These are phyloP conservation scores for Plantago rigida DNA, from an alignment of 305 asterid genomes.

Conservation along the genomic window DNA sequence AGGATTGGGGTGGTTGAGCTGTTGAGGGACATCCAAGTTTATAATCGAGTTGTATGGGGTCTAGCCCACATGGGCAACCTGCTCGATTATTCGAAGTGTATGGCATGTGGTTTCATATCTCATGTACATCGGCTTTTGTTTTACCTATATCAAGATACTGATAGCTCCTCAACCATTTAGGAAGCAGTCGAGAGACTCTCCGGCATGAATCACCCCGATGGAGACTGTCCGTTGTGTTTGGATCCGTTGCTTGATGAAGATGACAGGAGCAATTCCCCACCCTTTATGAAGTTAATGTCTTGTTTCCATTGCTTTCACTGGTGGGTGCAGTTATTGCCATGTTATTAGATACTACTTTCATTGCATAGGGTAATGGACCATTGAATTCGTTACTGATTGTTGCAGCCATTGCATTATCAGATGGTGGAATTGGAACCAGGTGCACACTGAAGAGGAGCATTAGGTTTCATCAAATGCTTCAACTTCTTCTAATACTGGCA, in stretches of 20 bases:
- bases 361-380: slow-evolving; percentile 2
- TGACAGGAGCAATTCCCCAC: slow-evolving; percentile 35
- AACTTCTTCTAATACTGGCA: slow-evolving; percentile 31
- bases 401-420: slow-evolving; percentile 75
- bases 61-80: background rate
- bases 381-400: slow-evolving; percentile 18
- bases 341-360: slow-evolving; percentile 2
- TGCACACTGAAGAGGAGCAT: slow-evolving; percentile 39
- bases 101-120: slow-evolving; percentile 1
- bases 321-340: slow-evolving; percentile 32
- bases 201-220: slow-evolving; percentile 89
- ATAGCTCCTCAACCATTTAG: slow-evolving; percentile 38
- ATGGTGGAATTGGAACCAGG: slow-evolving; percentile 77
- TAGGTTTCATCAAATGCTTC: slow-evolving; percentile 32
- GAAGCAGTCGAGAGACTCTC: slow-evolving; percentile 94
- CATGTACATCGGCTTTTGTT: slow-evolving; percentile 1
- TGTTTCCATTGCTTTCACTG: slow-evolving; percentile 98
- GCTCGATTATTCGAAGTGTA: background rate
- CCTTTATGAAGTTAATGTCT: slow-evolving; percentile 95
- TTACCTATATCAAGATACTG: slow-evolving; percentile 21
- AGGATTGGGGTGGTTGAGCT: too few species aligned
- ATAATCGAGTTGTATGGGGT: too few species aligned
- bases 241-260: slow-evolving; percentile 68
- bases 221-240: slow-evolving; percentile 80
- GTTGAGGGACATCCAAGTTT: too few species aligned